phyloP scores from a whole-genome alignment of 768 basidiomycete species.

The Calocybe cyanea region DNA sequence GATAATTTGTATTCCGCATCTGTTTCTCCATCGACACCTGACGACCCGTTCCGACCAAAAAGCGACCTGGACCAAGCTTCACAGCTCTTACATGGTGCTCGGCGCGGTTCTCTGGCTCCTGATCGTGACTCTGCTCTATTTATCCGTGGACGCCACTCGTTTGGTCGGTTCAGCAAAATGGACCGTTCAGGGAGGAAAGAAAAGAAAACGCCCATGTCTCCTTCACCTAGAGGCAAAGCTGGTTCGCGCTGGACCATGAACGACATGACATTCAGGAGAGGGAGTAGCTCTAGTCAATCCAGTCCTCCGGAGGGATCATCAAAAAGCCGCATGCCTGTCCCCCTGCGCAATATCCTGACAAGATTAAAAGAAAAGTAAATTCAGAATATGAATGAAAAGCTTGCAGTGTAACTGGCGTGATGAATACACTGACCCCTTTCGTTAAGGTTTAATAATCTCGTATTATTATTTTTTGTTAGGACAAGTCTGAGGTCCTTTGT shows the following conservation, averaged over 20 bases:
- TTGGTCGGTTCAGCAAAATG: conserved; percentile 26
- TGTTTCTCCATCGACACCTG: neutral
- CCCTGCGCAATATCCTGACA: conserved; percentile 43
- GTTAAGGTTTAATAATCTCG: conserved; percentile 35
- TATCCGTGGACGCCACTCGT: conserved; percentile 29
- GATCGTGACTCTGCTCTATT: conserved; percentile 10
- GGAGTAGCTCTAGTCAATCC: conserved; percentile 13
- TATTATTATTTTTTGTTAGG: conserved; percentile 44
- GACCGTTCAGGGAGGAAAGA: conserved; percentile 15
- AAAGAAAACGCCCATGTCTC: conserved; percentile 10
- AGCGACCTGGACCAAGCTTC: conserved; percentile 3
- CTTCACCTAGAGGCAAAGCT: conserved; percentile 16
- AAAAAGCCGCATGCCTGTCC: conserved; percentile 42
- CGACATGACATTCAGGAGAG: conserved; percentile 30
- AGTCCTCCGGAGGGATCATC: conserved; percentile 16
- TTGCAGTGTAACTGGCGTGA: too few relatives aligned
- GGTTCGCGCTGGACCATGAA: conserved; percentile 27
- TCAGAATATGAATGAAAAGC: neutral
- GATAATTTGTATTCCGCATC: conserved; percentile 3
- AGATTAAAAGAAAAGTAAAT: conserved; percentile 34
- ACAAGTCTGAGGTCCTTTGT: conserved; percentile 18
- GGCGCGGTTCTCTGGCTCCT: conserved; percentile 8
- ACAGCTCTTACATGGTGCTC: conserved; percentile 7
- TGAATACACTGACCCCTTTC: too few relatives aligned
- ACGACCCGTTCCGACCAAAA: neutral